A percentile compares a stretch with the other conserved stretches of the same genome.
Conservation (phyloP, 345 rosid species). For the Microthlaspi erraticum region DNA sequence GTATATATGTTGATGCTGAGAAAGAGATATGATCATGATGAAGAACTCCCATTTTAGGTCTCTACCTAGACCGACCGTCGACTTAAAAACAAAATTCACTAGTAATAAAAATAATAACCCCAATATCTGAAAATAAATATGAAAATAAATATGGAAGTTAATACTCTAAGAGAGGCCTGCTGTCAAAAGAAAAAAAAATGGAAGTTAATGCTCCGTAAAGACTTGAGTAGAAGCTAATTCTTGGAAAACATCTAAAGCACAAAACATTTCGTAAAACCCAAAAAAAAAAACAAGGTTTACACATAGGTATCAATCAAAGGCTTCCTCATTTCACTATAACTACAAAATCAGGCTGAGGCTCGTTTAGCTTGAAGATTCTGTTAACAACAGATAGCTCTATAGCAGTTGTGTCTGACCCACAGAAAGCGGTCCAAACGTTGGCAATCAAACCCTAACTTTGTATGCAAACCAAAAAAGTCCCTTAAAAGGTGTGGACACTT, state of each 20-base stretch:
- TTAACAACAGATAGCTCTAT: slow-evolving; percentile 56
- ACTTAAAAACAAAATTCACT: background rate
- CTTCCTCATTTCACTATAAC: slow-evolving; percentile 76
- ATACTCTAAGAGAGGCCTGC: too few species aligned
- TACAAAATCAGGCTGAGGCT: slow-evolving; percentile 65
- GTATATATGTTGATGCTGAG: too few species aligned
- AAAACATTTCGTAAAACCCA: background rate
- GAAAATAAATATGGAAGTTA: too few species aligned
- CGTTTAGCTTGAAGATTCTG: slow-evolving; percentile 74
- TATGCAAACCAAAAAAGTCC: too few species aligned
- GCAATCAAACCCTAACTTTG: slow-evolving; percentile 75
- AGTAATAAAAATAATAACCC: background rate
- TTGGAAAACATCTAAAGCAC: background rate
- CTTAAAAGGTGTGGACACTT: too few species aligned
- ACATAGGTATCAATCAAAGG: slow-evolving; percentile 75
- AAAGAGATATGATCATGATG: too few species aligned
- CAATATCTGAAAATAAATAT: background rate
- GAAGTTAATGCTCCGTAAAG: background rate
- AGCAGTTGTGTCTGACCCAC: slow-evolving; percentile 86
- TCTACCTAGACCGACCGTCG: too few species aligned
- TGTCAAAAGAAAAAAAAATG: too few species aligned
- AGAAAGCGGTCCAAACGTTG: slow-evolving; percentile 79
- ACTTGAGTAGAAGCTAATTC: background rate
- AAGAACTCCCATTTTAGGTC: too few species aligned
- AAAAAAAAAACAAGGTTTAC: slow-evolving; percentile 16